These are phyloP conservation scores for Peronosclerospora sorghi DNA, from an alignment of 352 stramenopile genomes.

Conservation along the genomic window DNA sequence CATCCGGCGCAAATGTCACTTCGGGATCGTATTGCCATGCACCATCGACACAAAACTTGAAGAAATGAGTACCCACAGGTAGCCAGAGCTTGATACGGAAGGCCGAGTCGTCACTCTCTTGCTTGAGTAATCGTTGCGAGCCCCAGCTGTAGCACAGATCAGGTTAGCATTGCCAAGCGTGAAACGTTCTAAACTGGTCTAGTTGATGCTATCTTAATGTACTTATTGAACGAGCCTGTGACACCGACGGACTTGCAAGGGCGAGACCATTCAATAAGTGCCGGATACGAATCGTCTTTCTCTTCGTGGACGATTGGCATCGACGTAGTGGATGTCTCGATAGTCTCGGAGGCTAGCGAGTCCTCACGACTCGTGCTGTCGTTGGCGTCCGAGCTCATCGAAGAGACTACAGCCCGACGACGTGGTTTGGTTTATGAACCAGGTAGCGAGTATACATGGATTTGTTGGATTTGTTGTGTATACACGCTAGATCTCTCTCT, in stretches of 20 bases:
- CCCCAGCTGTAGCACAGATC: constrained; percentile 41
- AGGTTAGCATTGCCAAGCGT: not conserved
- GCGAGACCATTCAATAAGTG: constrained; percentile 49
- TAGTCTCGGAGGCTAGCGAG: constrained; percentile 2
- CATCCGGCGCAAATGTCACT: constrained; percentile 65
- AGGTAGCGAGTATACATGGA: constrained; percentile 3
- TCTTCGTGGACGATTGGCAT: constrained; percentile 29
- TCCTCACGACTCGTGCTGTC: constrained; percentile 4
- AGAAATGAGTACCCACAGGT: constrained; percentile 55
- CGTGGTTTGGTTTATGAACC: not conserved
- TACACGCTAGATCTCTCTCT: too few species aligned
- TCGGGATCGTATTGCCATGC: constrained; percentile 81
- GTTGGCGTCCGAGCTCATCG: constrained; percentile 10
- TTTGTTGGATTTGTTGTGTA: not conserved
- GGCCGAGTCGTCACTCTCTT: constrained; percentile 5
- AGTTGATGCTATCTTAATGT: not conserved
- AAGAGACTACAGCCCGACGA: constrained; percentile 3
- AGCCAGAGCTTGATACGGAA: constrained; percentile 48
- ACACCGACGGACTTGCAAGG: constrained; percentile 45
- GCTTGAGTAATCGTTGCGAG: constrained; percentile 57
- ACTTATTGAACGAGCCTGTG: constrained; percentile 80
- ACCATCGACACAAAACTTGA: constrained; percentile 72
- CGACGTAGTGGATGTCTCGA: constrained; percentile 6
- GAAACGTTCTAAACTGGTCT: not conserved
- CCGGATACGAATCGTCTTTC: constrained; percentile 39